A percentile compares a stretch with the other conserved stretches of the same genome.
These are phyloP conservation scores for Bruguiera sexangula DNA, from an alignment of 345 rosid genomes.

Conservation along the genomic window DNA sequence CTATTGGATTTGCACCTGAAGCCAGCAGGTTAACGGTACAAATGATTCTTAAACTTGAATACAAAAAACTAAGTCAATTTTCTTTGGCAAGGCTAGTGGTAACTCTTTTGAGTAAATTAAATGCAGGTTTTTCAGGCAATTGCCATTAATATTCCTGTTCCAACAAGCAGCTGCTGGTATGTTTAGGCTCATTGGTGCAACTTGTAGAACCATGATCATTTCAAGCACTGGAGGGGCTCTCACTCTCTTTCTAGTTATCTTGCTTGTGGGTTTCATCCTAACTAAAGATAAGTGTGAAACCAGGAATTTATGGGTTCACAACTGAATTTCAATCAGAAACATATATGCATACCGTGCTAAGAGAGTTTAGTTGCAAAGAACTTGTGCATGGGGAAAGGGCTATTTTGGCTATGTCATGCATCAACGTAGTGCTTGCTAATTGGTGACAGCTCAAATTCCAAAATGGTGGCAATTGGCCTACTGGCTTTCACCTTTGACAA, in stretches of 20 bases:
- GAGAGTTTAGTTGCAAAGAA: not conserved
- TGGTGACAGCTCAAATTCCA: constrained; percentile 59
- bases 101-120: not conserved
- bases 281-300: constrained; percentile 44
- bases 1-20: constrained; percentile 75
- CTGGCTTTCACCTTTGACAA: constrained; percentile 82
- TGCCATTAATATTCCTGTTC: constrained; percentile 55
- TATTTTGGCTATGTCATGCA: not conserved
- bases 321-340: not conserved
- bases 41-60: not conserved
- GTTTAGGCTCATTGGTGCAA: constrained; percentile 62
- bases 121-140: constrained; percentile 79
- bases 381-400: not conserved
- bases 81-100: too few relatives aligned
- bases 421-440: not conserved
- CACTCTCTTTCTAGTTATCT: constrained; percentile 62
- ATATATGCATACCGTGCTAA: too few relatives aligned
- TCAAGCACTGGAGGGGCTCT: constrained; percentile 81
- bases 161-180: constrained; percentile 87
- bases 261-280: constrained; percentile 83
- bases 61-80: too few relatives aligned
- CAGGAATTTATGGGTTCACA: not conserved
- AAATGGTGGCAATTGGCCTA: constrained; percentile 88
- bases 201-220: constrained; percentile 77
- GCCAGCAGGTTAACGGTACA: constrained; percentile 46